phyloP scores from a whole-genome alignment of 192 early-diverging fungal genomes.

The Rhizoclosmatium globosum region DNA sequence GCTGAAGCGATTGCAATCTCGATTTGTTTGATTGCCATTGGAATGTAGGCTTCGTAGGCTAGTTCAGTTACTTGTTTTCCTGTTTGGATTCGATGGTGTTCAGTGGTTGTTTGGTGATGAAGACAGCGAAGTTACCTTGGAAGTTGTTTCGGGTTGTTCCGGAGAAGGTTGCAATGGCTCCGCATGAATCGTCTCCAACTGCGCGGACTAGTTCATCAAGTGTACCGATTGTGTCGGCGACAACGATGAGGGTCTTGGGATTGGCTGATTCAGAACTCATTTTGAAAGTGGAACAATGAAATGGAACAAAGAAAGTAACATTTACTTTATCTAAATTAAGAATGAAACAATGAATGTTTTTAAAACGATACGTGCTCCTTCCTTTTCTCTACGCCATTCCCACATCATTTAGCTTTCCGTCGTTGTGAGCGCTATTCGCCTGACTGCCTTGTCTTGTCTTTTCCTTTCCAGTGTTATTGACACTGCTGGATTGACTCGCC shows the following conservation, averaged over 20 bases:
- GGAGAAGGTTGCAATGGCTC: slow-evolving; percentile 89
- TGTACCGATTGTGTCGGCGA: background rate
- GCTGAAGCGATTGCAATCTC: slow-evolving; percentile 68
- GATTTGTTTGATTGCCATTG: slow-evolving; percentile 85
- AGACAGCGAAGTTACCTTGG: slow-evolving; percentile 59
- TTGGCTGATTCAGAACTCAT: too few relatives aligned
- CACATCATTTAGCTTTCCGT: too few relatives aligned
- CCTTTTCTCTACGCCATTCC: too few relatives aligned
- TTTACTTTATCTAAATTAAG: too few relatives aligned
- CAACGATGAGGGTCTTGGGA: background rate
- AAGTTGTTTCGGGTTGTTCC: slow-evolving; percentile 90
- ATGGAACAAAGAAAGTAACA: too few relatives aligned
- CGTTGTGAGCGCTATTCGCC: too few relatives aligned
- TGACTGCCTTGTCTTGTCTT: too few relatives aligned
- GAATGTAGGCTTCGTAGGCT: slow-evolving; percentile 86
- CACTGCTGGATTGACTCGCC: too few relatives aligned
- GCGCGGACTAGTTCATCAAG: slow-evolving; percentile 24
- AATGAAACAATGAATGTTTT: too few relatives aligned
- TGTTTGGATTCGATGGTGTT: slow-evolving; percentile 16
- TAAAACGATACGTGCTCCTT: too few relatives aligned
- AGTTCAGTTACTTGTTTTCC: slow-evolving; percentile 74
- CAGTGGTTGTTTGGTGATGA: background rate
- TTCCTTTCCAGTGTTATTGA: too few relatives aligned
- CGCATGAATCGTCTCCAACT: slow-evolving; percentile 74
- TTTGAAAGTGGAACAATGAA: too few relatives aligned